Evolutionary conservation across 139 green algal genomes (phyloP).

Genomic region (Marvania coccoides): DNA sequence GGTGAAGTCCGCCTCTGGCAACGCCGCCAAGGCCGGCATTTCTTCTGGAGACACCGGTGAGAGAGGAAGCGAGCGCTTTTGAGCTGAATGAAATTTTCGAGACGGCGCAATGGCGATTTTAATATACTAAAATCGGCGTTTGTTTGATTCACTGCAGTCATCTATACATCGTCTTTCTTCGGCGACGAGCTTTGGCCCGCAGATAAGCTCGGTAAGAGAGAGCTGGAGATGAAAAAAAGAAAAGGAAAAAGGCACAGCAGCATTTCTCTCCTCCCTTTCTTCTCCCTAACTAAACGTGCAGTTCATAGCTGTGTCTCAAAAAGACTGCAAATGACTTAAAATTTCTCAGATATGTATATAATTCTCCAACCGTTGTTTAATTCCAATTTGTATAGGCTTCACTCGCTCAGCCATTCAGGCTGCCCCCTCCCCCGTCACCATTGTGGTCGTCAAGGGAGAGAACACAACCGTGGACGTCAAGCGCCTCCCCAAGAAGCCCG

Average conservation of each 20-base stretch:
- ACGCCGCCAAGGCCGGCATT: constrained; percentile 87
- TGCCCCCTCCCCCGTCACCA: constrained; percentile 62
- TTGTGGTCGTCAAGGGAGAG: constrained; percentile 73
- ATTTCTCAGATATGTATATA: too few relatives aligned
- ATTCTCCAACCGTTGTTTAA: too few relatives aligned
- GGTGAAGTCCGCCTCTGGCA: constrained; percentile 71
- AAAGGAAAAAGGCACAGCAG: too few relatives aligned
- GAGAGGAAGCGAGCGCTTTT: too few relatives aligned
- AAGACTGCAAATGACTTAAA: constrained; percentile 47
- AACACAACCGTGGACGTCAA: constrained; percentile 82
- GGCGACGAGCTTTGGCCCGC: constrained; percentile 96
- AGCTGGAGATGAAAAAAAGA: background rate
- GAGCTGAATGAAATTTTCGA: too few relatives aligned
- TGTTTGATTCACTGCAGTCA: constrained; percentile 31
- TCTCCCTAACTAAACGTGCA: background rate
- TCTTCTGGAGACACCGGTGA: constrained; percentile 39
- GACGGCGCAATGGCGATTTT: too few relatives aligned
- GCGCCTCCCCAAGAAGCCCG: constrained; percentile 84
- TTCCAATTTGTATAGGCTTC: constrained; percentile 40
- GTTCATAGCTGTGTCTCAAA: background rate
- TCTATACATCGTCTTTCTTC: constrained; percentile 90
- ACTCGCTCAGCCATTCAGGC: constrained; percentile 39
- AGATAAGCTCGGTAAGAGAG: constrained; percentile 50
- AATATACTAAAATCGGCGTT: background rate
- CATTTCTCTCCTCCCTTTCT: too few relatives aligned